Conservation (phyloP, 345 rosid species). For the Eucalyptus guilfoylei region DNA sequence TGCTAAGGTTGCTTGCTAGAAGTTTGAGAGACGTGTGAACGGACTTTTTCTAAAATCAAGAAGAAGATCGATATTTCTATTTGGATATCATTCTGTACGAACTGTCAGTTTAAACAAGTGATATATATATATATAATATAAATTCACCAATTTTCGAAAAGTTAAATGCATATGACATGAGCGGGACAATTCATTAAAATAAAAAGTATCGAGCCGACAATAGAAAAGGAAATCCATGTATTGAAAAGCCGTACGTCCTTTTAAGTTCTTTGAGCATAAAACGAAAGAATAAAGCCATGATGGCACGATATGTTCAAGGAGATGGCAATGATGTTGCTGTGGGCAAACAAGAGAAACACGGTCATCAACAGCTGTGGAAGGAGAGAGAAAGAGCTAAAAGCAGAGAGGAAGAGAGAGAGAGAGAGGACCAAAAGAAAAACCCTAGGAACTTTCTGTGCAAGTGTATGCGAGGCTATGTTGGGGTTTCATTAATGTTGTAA, state of each 20-base stretch:
- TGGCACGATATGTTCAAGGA: neutral
- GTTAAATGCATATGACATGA: neutral
- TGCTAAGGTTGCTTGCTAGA: neutral
- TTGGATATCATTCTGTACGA: neutral
- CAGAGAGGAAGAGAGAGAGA: neutral
- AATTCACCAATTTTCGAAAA: neutral
- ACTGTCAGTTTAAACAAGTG: neutral
- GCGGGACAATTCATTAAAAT: fast-evolving
- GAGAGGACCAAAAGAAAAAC: neutral
- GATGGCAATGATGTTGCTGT: neutral
- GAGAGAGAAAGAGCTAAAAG: neutral
- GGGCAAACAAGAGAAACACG: neutral
- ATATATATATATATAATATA: neutral
- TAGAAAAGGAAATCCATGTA: neutral
- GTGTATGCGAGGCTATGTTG: neutral
- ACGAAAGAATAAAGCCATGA: neutral
- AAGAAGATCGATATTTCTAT: neutral
- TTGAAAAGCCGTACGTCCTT: neutral
- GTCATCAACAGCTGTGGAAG: neutral
- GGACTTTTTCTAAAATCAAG: neutral
- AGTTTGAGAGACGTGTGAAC: neutral
- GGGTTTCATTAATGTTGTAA: neutral
- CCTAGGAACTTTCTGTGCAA: neutral
- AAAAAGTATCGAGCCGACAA: neutral
- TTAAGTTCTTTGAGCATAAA: neutral